Evolutionary conservation across 495 filamentous ascomycete species (phyloP).

Genomic region (Glarea lozoyensis): DNA sequence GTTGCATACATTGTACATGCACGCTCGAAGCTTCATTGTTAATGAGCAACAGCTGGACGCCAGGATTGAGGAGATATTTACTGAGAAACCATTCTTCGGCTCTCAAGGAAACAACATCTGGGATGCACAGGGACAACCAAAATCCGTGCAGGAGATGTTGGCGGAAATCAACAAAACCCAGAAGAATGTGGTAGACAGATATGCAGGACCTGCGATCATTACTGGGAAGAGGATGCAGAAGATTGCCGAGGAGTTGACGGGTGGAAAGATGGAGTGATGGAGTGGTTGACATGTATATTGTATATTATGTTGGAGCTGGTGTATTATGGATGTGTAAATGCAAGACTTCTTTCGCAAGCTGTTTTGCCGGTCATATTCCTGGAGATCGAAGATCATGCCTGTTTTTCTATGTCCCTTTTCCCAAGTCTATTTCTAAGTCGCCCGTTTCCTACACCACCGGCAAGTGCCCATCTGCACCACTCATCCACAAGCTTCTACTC

Average conservation of each 20-base stretch:
- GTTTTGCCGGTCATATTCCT: no score
- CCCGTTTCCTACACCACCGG: no score
- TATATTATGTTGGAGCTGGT: no score
- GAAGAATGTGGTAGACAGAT: constrained; percentile 8
- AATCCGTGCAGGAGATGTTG: constrained; percentile 39
- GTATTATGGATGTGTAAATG: no score
- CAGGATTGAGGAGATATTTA: constrained; percentile 54
- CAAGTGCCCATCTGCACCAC: no score
- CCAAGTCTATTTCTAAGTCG: no score
- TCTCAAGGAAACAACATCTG: constrained; percentile 39
- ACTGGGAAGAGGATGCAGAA: constrained; percentile 48
- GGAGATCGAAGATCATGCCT: no score
- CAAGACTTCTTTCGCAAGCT: no score
- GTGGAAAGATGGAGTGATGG: constrained; percentile 59
- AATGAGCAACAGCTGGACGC: constrained; percentile 49
- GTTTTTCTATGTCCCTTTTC: no score
- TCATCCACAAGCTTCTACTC: no score
- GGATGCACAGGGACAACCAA: constrained; percentile 42
- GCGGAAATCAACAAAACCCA: constrained; percentile 22
- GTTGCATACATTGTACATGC: constrained; percentile 56
- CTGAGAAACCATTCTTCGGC: constrained; percentile 19
- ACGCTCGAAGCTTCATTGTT: constrained; percentile 56
- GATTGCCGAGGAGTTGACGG: constrained; percentile 60
- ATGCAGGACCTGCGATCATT: constrained; percentile 9
- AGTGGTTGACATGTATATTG: no score